Base-by-base conservation (phyloP, 228 moss, liverwort and hornwort genomes). In the Sphagnum fallax region DNA sequence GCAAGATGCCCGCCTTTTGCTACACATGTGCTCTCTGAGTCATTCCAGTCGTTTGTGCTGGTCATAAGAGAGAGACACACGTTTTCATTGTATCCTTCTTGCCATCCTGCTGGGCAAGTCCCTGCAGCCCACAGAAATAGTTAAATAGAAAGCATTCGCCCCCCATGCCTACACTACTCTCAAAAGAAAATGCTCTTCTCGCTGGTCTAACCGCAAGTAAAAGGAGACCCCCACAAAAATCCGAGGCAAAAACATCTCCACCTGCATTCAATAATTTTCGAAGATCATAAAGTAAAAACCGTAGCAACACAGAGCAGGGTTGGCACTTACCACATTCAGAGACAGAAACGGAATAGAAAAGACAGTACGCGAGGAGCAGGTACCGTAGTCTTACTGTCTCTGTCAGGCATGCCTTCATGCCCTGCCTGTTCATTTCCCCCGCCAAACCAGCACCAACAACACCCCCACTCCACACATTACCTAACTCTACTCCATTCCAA, bases 341-440 rank as follows among this genome's bases (percentile, higher is more conserved):
- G 73, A 75, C 62, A 62, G 83, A 61, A 72, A 89, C 70, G 65
- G 77, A 75, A 73, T 73, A 87, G 70, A 89, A 77, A 82, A 94
- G 83, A 85, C 84, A 94, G 82, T 85, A 82, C 83, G 78, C 91
- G 78, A 89, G 84, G 84, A 91, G 89, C 89, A 89, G 83, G 89
- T 87, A 85, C 91, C 91, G 87, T 82, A 84, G 79, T 94, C 89
- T 85, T 91, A 81, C 83, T 94, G 91, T 81, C 77, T 84, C 82
- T 87, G 87, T 85, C 91, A 91, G 87, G 91, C 93, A 94, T 94
- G 85, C 89, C 89, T 84, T 94, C 93, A 91, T 94, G 93, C 93
- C 93, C 93, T 91, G 91, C 93, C 93, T 94, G 82, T 32, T 32
- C 32, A 32, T 32, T 32, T 32, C 32, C 32, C 32, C 72, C 69